phyloP scores from a whole-genome alignment of 2,329 filamentous ascomycete genomes.

The Stenocarpella maydis region DNA sequence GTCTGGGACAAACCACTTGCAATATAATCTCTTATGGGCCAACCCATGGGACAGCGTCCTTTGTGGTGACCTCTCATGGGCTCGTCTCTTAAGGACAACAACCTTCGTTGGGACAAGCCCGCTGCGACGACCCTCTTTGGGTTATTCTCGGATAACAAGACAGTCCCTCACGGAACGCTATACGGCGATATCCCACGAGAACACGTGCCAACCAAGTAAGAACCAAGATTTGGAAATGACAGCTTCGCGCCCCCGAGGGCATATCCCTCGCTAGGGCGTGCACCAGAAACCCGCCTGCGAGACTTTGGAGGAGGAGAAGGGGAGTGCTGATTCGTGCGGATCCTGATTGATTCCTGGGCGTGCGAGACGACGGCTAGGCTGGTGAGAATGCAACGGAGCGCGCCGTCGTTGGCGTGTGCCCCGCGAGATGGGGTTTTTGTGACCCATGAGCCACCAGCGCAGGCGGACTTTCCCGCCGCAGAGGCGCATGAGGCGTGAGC shows the following conservation, averaged over 20 bases:
- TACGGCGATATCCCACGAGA: background rate
- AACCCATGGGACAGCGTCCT: background rate
- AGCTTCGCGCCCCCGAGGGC: no score
- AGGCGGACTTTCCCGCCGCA: slow-evolving; percentile 7
- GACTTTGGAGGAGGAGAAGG: background rate
- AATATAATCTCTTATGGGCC: no score
- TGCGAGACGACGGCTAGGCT: background rate
- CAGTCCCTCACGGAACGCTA: background rate
- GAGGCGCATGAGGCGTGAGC: background rate
- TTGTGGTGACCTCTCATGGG: background rate
- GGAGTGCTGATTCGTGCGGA: background rate
- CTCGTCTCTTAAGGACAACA: no score
- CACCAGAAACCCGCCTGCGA: background rate
- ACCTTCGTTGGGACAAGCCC: background rate
- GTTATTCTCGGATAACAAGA: background rate
- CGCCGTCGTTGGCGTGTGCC: background rate
- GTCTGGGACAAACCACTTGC: no score
- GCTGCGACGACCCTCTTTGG: no score
- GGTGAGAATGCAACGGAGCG: background rate
- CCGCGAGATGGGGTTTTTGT: background rate
- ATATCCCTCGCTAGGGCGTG: no score
- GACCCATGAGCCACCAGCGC: background rate
- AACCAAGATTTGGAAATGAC: background rate
- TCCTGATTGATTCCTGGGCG: background rate
- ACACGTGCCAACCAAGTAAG: background rate